phyloP scores from a whole-genome alignment of 2,329 filamentous ascomycete genomes.

The Nemania diffusa region DNA sequence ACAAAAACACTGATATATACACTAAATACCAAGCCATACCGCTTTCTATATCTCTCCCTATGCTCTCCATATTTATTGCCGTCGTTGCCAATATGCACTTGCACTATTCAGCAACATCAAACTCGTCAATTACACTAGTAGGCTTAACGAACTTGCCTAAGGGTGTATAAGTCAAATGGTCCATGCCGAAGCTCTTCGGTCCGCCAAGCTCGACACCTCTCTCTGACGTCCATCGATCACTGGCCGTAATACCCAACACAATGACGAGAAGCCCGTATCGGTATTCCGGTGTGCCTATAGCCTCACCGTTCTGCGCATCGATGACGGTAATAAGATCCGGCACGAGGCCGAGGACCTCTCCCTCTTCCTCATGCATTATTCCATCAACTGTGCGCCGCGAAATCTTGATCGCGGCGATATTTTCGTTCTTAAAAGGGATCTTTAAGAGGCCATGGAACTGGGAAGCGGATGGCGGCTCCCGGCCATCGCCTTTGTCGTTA shows the following conservation, averaged over 20 bases:
- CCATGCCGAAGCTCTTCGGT: slow-evolving; percentile 60
- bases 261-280: slow-evolving; percentile 63
- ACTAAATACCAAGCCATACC: not conserved
- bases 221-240: slow-evolving; percentile 58
- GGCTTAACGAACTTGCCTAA: slow-evolving; percentile 62
- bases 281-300: slow-evolving; percentile 67
- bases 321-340: slow-evolving; percentile 67
- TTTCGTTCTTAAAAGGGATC: slow-evolving; percentile 80
- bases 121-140: slow-evolving; percentile 65
- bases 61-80: not conserved
- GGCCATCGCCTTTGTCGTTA: slow-evolving; percentile 27
- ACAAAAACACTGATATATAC: not conserved
- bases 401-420: slow-evolving; percentile 66
- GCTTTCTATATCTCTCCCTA: not conserved
- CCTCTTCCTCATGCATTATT: slow-evolving; percentile 50
- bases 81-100: not conserved
- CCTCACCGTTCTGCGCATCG: slow-evolving; percentile 66
- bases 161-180: slow-evolving; percentile 59
- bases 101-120: slow-evolving; percentile 36
- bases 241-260: slow-evolving; percentile 59
- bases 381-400: slow-evolving; percentile 43
- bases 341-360: slow-evolving; percentile 60
- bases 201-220: slow-evolving; percentile 62
- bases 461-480: slow-evolving; percentile 23
- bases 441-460: slow-evolving; percentile 61